Evolutionary conservation across 1,139 yeast species (phyloP).

Genomic region (Kluyveromyces marxianus): DNA sequence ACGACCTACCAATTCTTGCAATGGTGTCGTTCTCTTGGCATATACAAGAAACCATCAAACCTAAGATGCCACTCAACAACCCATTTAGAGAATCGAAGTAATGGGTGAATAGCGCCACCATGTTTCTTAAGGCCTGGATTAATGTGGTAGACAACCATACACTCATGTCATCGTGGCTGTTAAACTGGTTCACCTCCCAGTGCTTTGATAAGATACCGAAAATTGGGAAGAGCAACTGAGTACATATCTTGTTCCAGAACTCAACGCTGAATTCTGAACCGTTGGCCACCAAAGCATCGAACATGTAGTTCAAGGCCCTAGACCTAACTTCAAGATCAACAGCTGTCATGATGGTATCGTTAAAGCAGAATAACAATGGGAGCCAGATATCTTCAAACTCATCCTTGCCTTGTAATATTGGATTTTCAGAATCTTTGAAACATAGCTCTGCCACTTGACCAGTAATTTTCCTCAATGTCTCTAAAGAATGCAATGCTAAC

Average conservation of each 20-base stretch:
- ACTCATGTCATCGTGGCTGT: slow-evolving; percentile 71
- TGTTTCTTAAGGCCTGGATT: slow-evolving; percentile 87
- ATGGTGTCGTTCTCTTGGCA: slow-evolving; percentile 97
- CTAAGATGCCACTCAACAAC: slow-evolving; percentile 71
- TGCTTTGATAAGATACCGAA: slow-evolving; percentile 72
- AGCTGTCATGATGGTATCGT: slow-evolving; percentile 86
- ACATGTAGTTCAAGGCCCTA: slow-evolving; percentile 72
- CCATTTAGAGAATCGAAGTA: slow-evolving; percentile 68
- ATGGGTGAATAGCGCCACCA: slow-evolving; percentile 75
- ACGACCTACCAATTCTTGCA: slow-evolving; percentile 87
- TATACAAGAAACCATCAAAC: slow-evolving; percentile 74
- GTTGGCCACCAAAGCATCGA: slow-evolving; percentile 70
- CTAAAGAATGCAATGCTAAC: slow-evolving; percentile 71
- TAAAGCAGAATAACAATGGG: slow-evolving; percentile 78
- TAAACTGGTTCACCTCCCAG: slow-evolving; percentile 64
- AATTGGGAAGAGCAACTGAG: slow-evolving; percentile 78
- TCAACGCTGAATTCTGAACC: slow-evolving; percentile 67
- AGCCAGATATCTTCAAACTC: slow-evolving; percentile 41
- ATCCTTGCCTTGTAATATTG: slow-evolving; percentile 32
- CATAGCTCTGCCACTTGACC: slow-evolving; percentile 45
- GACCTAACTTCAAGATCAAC: slow-evolving; percentile 93
- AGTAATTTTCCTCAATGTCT: slow-evolving; percentile 61
- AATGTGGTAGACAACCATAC: slow-evolving; percentile 96
- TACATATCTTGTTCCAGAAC: slow-evolving; percentile 80
- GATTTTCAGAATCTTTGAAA: slow-evolving; percentile 40